Evolutionary conservation across 805 yeast genomes (phyloP).

Genomic region (Metschnikowia reukaufii): DNA sequence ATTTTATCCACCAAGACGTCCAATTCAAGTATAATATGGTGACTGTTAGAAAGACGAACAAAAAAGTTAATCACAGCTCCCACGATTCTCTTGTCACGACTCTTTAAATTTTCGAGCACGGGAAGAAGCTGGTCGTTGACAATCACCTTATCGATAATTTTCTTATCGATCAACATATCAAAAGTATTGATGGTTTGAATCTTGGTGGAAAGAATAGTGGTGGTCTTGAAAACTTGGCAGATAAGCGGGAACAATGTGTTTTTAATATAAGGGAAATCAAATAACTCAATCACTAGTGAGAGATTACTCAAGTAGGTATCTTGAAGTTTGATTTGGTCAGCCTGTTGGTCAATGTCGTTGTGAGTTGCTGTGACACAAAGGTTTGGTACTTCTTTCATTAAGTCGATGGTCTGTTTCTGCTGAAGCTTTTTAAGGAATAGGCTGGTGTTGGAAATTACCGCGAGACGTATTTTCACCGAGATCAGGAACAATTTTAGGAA

Average conservation of each 20-base stretch:
- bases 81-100: slow-evolving; percentile 68
- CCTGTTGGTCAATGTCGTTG: slow-evolving; percentile 28
- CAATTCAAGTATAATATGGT: slow-evolving; percentile 16
- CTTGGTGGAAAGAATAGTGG: slow-evolving; percentile 81
- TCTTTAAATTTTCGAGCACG: slow-evolving; percentile 68
- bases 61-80: slow-evolving; percentile 51
- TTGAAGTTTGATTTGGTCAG: slow-evolving; percentile 45
- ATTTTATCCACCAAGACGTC: slow-evolving; percentile 18
- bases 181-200: slow-evolving; percentile 63
- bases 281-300: slow-evolving; percentile 40
- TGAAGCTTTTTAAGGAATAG: slow-evolving; percentile 50
- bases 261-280: slow-evolving; percentile 71
- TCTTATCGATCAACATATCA: slow-evolving; percentile 52
- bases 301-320: slow-evolving; percentile 50
- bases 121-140: slow-evolving; percentile 82
- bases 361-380: slow-evolving; percentile 26
- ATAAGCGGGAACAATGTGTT: slow-evolving; percentile 73
- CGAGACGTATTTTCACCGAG: slow-evolving; percentile 34
- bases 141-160: slow-evolving; percentile 67
- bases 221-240: slow-evolving; percentile 73
- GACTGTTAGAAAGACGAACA: slow-evolving; percentile 49
- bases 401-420: slow-evolving; percentile 50
- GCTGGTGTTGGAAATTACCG: slow-evolving; percentile 45
- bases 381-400: slow-evolving; percentile 46
- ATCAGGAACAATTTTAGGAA: slow-evolving; percentile 30